Evolutionary conservation across 2,329 filamentous ascomycete genomes (phyloP).

Genomic region (Tolypocladium tundrense): DNA sequence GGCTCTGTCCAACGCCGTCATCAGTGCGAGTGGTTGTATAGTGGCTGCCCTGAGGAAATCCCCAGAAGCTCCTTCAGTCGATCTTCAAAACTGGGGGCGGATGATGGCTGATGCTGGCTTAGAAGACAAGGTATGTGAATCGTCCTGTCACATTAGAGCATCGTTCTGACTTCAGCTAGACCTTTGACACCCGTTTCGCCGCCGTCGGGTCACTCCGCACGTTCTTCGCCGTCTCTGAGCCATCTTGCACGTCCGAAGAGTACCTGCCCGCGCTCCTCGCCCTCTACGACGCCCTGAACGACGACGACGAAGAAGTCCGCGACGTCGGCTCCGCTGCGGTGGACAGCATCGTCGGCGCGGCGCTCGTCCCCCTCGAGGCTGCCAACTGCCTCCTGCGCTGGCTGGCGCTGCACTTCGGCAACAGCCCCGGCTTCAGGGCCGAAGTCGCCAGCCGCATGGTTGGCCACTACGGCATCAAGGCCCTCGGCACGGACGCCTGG

Average conservation of each 20-base stretch:
- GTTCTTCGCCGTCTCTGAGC: slow-evolving; percentile 27
- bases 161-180: slow-evolving; percentile 23
- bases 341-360: slow-evolving; percentile 31
- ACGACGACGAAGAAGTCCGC: slow-evolving; percentile 87
- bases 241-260: slow-evolving; percentile 14
- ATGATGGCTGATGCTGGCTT: slow-evolving; percentile 38
- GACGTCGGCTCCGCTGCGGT: slow-evolving; percentile 47
- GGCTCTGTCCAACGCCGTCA: slow-evolving; percentile 36
- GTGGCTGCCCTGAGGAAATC: slow-evolving; percentile 22
- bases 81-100: slow-evolving; percentile 32
- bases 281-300: slow-evolving; percentile 68
- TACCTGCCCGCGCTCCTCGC: slow-evolving; percentile 51
- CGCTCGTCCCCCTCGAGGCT: slow-evolving; percentile 37
- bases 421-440: slow-evolving; percentile 23
- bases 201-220: slow-evolving; percentile 44
- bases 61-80: slow-evolving; percentile 4
- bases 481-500: slow-evolving; percentile 4
- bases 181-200: slow-evolving; percentile 55
- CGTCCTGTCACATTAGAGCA: not conserved
- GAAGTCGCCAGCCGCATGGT: slow-evolving; percentile 33
- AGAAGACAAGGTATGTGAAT: slow-evolving; percentile 33
- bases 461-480: slow-evolving; percentile 10
- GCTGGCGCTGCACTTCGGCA: slow-evolving; percentile 27
- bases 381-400: slow-evolving; percentile 32
- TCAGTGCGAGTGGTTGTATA: slow-evolving; percentile 36